phyloP scores from a whole-genome alignment of 2,329 filamentous ascomycete genomes.

The Remersonia thermophila region DNA sequence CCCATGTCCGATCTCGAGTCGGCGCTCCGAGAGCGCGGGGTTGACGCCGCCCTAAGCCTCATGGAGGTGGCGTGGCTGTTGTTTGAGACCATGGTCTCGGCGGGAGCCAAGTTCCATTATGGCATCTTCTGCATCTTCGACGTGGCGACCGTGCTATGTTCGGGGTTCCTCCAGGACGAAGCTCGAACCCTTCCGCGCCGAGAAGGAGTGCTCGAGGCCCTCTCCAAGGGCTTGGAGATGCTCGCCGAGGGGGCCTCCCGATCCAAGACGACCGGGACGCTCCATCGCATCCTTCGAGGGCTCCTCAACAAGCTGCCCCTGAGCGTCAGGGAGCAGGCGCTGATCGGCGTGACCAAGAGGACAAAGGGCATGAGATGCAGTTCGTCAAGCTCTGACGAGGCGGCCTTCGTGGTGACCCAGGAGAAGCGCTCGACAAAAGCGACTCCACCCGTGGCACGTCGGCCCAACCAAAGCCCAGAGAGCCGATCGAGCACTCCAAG shows the following conservation, averaged over 20 bases:
- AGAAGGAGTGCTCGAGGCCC: conserved; percentile 14
- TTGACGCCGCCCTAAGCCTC: conserved; percentile 15
- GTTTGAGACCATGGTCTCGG: conserved; percentile 17
- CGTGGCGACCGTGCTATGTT: conserved; percentile 19
- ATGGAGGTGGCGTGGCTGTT: conserved; percentile 17
- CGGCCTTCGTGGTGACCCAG: background rate
- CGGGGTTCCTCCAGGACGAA: conserved; percentile 19
- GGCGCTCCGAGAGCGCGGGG: conserved; percentile 15
- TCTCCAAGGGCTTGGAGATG: conserved; percentile 16
- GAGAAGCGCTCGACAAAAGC: no score
- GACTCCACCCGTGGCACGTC: no score
- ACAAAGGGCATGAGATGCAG: conserved; percentile 1
- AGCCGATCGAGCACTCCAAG: conserved; percentile 2
- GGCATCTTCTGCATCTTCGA: conserved; percentile 23
- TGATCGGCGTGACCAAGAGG: conserved; percentile 13
- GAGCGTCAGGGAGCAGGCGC: conserved; percentile 10
- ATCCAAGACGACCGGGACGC: conserved; percentile 13
- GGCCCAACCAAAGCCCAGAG: background rate
- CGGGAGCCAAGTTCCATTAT: conserved; percentile 20
- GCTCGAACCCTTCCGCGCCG: conserved; percentile 18
- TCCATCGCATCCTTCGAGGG: conserved; percentile 16
- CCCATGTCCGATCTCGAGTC: conserved; percentile 13
- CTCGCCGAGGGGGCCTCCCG: conserved; percentile 11
- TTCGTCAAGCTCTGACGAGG: background rate
- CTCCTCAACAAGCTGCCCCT: conserved; percentile 14